Percentiles rank a stretch among this genome's conserved stretches.
Evolutionary conservation across 441 rosid species (phyloP).

Genomic region (Breynia disticha): DNA sequence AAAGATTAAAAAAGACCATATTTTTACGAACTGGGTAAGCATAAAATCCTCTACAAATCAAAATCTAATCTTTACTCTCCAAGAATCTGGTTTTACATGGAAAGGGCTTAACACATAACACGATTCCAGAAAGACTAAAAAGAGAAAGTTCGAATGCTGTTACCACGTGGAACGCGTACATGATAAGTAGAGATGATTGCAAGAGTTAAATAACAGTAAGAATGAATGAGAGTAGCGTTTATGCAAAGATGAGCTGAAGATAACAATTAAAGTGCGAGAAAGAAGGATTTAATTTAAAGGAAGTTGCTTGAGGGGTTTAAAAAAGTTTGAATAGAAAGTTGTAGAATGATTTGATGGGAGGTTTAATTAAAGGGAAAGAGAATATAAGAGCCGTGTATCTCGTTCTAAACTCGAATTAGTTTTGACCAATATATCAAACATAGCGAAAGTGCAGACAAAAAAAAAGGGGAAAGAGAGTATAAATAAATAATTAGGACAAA

Average conservation of each 20-base stretch:
- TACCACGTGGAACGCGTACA: slow-evolving; percentile 6
- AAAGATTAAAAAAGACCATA: slow-evolving; percentile 1
- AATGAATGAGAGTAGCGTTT: background rate
- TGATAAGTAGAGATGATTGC: background rate
- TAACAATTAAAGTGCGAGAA: slow-evolving; percentile 2
- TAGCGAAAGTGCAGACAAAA: no score
- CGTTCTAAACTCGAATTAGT: no score
- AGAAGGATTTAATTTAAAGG: background rate
- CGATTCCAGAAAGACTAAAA: background rate
- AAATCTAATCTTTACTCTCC: background rate
- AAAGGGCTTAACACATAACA: slow-evolving; percentile 6
- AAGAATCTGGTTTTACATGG: slow-evolving; percentile 3
- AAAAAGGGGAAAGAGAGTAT: no score
- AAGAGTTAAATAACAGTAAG: no score
- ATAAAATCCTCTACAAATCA: slow-evolving; percentile 1
- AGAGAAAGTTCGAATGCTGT: background rate
- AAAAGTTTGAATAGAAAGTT: no score
- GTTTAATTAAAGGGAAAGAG: no score
- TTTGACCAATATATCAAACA: no score
- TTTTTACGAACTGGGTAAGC: slow-evolving; percentile 13
- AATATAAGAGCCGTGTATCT: no score
- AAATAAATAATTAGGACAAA: no score
- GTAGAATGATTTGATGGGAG: no score
- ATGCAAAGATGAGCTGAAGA: background rate
- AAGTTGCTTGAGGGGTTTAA: no score